These are phyloP conservation scores for Wilcoxina mikolae DNA, from an alignment of 495 filamentous ascomycete species.

Conservation along the genomic window DNA sequence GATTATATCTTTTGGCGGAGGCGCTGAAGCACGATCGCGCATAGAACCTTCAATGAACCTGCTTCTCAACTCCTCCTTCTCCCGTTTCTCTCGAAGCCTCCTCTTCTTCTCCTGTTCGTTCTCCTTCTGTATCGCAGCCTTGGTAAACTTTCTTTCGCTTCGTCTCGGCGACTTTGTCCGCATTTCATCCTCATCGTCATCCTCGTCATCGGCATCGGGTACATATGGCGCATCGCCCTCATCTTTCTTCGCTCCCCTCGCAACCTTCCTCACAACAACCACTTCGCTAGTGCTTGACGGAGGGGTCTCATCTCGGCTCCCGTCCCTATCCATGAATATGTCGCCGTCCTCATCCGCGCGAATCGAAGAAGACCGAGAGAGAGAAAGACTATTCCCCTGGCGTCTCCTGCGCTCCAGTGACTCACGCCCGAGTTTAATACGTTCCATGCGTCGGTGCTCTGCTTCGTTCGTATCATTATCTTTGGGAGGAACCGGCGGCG, in stretches of 20 bases:
- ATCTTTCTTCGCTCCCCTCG: constrained; percentile 4
- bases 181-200: constrained; percentile 8
- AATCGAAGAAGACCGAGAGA: no score
- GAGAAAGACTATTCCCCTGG: background rate
- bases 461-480: background rate
- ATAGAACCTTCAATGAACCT: constrained; percentile 27
- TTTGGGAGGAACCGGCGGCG: background rate
- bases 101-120: constrained; percentile 18
- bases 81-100: constrained; percentile 19
- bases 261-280: no score
- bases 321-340: background rate
- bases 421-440: background rate
- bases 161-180: constrained; percentile 11
- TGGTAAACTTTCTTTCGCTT: constrained; percentile 4
- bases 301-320: background rate
- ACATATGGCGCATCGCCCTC: constrained; percentile 8
- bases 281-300: no score
- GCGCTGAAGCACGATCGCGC: constrained; percentile 21
- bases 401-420: background rate
- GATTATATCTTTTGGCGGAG: constrained; percentile 23
- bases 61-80: constrained; percentile 5
- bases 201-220: constrained; percentile 11
- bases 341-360: constrained; percentile 3
- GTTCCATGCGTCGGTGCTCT: background rate
- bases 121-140: constrained; percentile 10